Base-by-base conservation (phyloP, 1,139 yeast genomes). In the Sugiyamaella pinicola region DNA sequence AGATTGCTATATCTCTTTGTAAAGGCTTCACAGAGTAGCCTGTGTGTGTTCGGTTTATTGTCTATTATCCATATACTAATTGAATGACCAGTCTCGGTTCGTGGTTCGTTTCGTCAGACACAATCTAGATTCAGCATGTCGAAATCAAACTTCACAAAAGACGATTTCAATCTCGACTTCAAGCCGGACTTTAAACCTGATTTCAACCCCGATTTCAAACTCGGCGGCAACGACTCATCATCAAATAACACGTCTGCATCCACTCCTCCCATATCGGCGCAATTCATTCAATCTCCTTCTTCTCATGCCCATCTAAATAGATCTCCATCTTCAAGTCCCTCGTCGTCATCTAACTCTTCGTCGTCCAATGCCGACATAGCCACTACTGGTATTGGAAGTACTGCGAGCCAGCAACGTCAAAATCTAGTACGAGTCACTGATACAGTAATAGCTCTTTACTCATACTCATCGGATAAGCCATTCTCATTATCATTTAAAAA, bases 381-480 rank as follows among this genome's bases (percentile, higher is more conserved):
- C 35, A 3, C 17, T n/a, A 8, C n/a, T 3, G 35, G 35, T 7
- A 13, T n/a, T 3, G 17, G 35, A 3, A 31, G n/a, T 31, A 9
- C 35, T 12, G 34, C 34, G 15, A 17, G 3, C 35, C 37, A 9
- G 8, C 38, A 17, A 21, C 31, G 18, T n/a, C 43, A 10, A 28
- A 24, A 21, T 15, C 45, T 34, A n/a, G 34, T 39, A n/a, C 29
- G 33, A 47, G 54, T 55, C 24, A 53, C 60, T 22, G 67, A 59
- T 38, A 57, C 60, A 4, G 68, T 64, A 8, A 54, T 58, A 6
- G 96, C 22, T 81, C 7, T 88, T 80, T 71, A 93, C 86, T 24
- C 85, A 90, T n/a, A 65, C 51, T 44, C 54, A 82, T 95, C 72
- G 74, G 81, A 58, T 71, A 93, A 67, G 80, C 84, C 58, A 76